Conservation (phyloP, 352 stramenopile genomes). For the Phytophthora fragariaefolia region DNA sequence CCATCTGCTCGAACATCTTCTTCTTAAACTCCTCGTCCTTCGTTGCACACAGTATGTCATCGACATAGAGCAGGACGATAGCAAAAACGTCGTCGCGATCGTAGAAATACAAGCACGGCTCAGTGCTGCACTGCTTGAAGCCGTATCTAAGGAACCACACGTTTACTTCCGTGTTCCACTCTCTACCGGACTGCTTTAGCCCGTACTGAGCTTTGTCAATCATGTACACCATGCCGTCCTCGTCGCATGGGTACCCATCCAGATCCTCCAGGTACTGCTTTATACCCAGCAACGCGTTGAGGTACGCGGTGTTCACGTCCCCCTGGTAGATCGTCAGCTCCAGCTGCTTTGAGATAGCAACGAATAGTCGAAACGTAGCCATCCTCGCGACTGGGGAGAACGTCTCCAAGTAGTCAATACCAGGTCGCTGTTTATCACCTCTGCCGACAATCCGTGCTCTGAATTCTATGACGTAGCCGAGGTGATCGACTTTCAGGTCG, state of each 20-base stretch:
- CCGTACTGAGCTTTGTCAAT: conserved; percentile 30
- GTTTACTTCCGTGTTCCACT: conserved; percentile 33
- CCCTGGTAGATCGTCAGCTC: conserved; percentile 14
- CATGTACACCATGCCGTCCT: conserved; percentile 10
- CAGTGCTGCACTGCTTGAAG: conserved; percentile 13
- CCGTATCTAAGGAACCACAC: conserved; percentile 16
- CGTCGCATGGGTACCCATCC: conserved; percentile 22
- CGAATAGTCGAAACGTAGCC: conserved; percentile 13
- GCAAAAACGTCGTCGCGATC: conserved; percentile 10
- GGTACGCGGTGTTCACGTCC: conserved; percentile 22
- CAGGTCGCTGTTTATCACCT: conserved; percentile 15
- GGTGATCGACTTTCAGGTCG: conserved; percentile 16
- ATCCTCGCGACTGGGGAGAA: conserved; percentile 15
- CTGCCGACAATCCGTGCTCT: conserved; percentile 16
- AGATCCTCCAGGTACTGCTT: conserved; percentile 20
- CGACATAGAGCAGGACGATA: conserved; percentile 32
- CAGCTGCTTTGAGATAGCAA: conserved; percentile 2
- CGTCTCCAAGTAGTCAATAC: conserved; percentile 10
- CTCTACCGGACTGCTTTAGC: conserved; percentile 18
- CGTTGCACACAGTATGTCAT: conserved; percentile 38
- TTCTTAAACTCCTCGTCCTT: conserved; percentile 21
- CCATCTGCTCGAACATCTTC: conserved; percentile 23
- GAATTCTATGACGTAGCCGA: conserved; percentile 15
- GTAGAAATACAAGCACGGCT: conserved; percentile 32
- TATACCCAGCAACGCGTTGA: conserved; percentile 17